Base-by-base conservation (phyloP, 345 rosid species). In the Hevea brasiliensis region DNA sequence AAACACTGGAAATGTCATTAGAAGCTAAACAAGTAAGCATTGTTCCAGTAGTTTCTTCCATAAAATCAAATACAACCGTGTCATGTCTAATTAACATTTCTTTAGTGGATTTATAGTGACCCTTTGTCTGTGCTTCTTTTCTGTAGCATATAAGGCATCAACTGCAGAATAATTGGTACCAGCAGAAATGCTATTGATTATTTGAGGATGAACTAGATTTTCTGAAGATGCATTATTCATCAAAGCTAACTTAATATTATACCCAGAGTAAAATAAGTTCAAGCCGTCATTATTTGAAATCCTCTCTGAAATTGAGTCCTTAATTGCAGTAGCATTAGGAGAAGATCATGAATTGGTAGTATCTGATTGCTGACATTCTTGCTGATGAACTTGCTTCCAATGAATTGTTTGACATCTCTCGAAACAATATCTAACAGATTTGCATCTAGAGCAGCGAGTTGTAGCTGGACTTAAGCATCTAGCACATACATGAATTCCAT, bases 381-480 rank as follows among this genome's bases (percentile, higher is more conserved):
- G 84, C 75, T 81, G 86, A 67, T 92, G 98, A 69, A 81, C 84
- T 84, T 81, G 79, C 87, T 94, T 90, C 98, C 98, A 92, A 73
- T 92, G 98, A 84, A 87, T 80, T 83, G 90, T 89, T 80, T 92
- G 98, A 76, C 98, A 92, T 84, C 82, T 89, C 53, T 94, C 96
- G n/a, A 96, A 92, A 82, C 97, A 92, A 76, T 92, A 92, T 87
- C 92, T 85, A 67, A 87, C 86, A 73, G 89, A 80, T 78, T 90
- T 92, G 90, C 98, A 92, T 84, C 88, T 83, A 58, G 98, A 85
- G 87, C 98, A 92, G 75, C 96, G 94, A 20, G 96, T 92, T 72
- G 86, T 90, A 54, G 96, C 84, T 62, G 93, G 89, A 79, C 83
- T 61, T 61, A 79, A 84, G 84, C 98, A 92, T 71, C 74, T 83